Percentiles rank a stretch among this genome's conserved stretches.
phyloP scores from a whole-genome alignment of 2,329 filamentous ascomycete genomes.

The Pestalotiopsis sp. region DNA sequence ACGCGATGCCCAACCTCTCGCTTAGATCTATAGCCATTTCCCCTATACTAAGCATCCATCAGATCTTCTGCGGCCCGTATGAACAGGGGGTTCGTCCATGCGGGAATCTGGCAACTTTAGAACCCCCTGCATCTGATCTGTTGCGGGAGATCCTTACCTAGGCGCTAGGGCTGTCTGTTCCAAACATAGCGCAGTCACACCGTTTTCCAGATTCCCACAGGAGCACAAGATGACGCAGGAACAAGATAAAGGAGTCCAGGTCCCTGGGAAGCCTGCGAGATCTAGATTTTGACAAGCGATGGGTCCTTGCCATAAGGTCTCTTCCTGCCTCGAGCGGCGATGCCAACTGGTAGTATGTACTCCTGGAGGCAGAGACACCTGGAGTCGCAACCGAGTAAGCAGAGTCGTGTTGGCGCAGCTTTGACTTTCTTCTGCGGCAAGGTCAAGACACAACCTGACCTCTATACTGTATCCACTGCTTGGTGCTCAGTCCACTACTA shows the following conservation, averaged over 20 bases:
- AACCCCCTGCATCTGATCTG: conserved; percentile 7
- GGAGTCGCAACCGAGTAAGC: not conserved
- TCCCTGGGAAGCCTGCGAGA: not conserved
- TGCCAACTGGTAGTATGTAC: not conserved
- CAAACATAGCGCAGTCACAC: conserved; percentile 6
- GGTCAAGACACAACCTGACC: not conserved
- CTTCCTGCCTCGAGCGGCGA: not conserved
- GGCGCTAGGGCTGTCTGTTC: not conserved
- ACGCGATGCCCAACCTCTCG: not conserved
- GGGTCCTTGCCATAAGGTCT: not conserved
- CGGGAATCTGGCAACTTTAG: not conserved
- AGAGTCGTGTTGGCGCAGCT: not conserved
- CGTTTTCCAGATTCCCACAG: not conserved
- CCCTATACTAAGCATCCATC: not conserved
- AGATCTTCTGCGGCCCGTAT: not conserved
- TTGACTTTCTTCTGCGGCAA: not conserved
- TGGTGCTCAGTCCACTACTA: not conserved
- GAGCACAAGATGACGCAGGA: not conserved
- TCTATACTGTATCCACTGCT: not conserved
- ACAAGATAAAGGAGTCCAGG: not conserved
- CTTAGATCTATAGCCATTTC: not conserved
- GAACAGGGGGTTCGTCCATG: not conserved
- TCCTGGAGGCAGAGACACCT: not conserved
- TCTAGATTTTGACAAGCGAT: not conserved
- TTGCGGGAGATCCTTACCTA: not conserved